phyloP scores from a whole-genome alignment of 192 early-diverging fungal genomes.

The Backusella circina region DNA sequence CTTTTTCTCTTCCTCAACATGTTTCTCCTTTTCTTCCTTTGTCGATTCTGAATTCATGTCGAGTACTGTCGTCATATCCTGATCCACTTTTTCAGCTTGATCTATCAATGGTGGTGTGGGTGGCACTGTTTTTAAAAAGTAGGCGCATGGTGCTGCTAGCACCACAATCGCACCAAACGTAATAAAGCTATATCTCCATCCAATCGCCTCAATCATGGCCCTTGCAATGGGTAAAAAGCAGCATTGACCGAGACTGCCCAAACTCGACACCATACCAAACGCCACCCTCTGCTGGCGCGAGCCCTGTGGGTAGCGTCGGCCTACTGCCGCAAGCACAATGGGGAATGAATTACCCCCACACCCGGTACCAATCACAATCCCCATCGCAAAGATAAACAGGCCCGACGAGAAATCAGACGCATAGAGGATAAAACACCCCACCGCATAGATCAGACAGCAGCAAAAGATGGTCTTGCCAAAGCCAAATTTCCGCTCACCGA shows the following conservation, averaged over 20 bases:
- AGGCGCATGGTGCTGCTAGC: slow-evolving; percentile 3
- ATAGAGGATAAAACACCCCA: slow-evolving; percentile 17
- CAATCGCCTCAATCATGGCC: slow-evolving; percentile 13
- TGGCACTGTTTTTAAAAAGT: slow-evolving; percentile 19
- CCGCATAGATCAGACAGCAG: slow-evolving; percentile 1
- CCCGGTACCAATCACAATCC: slow-evolving; percentile 24
- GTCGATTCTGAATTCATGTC: not conserved
- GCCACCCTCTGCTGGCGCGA: slow-evolving; percentile 20
- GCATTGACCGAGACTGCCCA: slow-evolving; percentile 38
- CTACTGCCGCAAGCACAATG: slow-evolving; percentile 23
- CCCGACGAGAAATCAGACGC: not conserved
- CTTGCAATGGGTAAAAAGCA: slow-evolving; percentile 31
- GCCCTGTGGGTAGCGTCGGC: slow-evolving; percentile 20
- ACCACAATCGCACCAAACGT: slow-evolving; percentile 9
- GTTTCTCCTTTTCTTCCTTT: not conserved
- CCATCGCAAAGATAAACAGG: slow-evolving; percentile 26
- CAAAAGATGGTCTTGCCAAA: slow-evolving; percentile 15
- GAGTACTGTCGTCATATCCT: not conserved
- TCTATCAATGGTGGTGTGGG: not conserved
- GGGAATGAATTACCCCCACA: slow-evolving; percentile 35
- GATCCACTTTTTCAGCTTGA: not conserved
- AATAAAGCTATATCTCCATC: slow-evolving; percentile 23
- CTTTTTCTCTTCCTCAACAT: not conserved
- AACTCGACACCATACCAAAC: slow-evolving; percentile 31
- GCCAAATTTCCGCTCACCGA: slow-evolving; percentile 20